phyloP scores from a whole-genome alignment of 1,284 basidiomycete genomes.

The Cryptococcus floricola region DNA sequence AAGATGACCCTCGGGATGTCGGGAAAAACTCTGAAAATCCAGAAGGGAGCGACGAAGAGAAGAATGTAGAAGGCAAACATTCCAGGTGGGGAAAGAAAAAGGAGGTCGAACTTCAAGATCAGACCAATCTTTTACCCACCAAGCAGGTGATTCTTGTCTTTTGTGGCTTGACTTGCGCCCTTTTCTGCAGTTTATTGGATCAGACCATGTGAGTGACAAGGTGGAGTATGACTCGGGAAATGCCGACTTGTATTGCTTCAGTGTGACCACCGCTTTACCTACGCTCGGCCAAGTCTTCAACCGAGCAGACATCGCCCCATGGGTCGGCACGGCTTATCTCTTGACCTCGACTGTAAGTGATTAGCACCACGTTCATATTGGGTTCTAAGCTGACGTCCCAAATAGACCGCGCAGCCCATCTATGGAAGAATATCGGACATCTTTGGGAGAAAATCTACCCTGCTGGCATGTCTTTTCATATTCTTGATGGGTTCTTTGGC shows the following conservation, averaged over 20 bases:
- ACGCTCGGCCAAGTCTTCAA: conserved; percentile 66
- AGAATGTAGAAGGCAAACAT: conserved; percentile 8
- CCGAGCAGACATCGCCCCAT: conserved; percentile 62
- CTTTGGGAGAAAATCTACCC: conserved; percentile 66
- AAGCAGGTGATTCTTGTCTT: conserved; percentile 63
- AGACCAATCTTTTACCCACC: conserved; percentile 70
- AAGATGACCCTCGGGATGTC: conserved; percentile 3
- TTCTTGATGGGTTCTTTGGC: conserved; percentile 57
- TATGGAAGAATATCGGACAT: conserved; percentile 72
- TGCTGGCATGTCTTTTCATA: conserved; percentile 59
- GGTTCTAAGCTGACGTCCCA: conserved; percentile 47
- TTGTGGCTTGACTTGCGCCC: conserved; percentile 53
- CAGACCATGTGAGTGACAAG: conserved; percentile 48
- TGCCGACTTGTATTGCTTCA: conserved; percentile 53
- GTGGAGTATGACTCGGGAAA: conserved; percentile 28
- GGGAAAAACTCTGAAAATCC: neutral
- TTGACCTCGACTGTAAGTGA: conserved; percentile 33
- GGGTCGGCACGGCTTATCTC: conserved; percentile 55
- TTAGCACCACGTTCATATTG: neutral
- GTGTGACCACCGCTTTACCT: conserved; percentile 66
- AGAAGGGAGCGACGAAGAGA: conserved; percentile 11
- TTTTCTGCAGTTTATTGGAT: conserved; percentile 57
- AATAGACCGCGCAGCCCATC: conserved; percentile 61
- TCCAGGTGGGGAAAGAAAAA: conserved; percentile 23
- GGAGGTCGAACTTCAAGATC: conserved; percentile 58